Evolutionary conservation across 257 asterid species (phyloP), one percentile per base, ranked within the genome.

Genomic region (Voacanga thouarsii): DNA sequence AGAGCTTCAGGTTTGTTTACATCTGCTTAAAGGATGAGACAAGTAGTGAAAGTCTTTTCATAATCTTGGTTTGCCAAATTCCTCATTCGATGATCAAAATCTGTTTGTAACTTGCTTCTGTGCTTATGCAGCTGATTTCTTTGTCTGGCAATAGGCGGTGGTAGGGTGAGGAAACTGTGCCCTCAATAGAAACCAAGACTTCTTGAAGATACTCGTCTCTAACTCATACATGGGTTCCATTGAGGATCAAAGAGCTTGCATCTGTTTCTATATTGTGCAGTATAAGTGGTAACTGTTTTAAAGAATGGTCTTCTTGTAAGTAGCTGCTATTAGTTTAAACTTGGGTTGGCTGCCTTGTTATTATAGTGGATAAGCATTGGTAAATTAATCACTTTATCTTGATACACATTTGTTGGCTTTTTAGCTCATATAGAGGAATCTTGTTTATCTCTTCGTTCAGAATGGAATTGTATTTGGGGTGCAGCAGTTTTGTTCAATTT

Each of bases 121-220:
- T 57, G 24, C 64, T 45, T 39, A 51, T 82, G 88, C 89, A 85
- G 89, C 89, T 87, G 60, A 72, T 79, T 59, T 80, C 86, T 66
- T 82, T 82, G 75, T 85, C 88, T 41, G 87, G 84, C 15, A 49
- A 79, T 78, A 60, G 59, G 74, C 57, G 80, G 61, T n/a, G 66
- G 79, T 37, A 77, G 64, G 26, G 50, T 49, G 55, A 19, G 77
- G 64, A 71, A 51, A 18, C 55, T 60, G 18, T 15, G 24, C 70
- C 33, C 78, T 60, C 15, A 18, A 49, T 45, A n/a, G 60, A 18
- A 9, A 61, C 16, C 60, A 45, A 68, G 65, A 45, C 63, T n/a
- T 76, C 28, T 53, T 65, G 28, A 51, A 77, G 24, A 33, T 33
- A 71, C 50, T 77, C 21, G 19, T 14, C 44, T 50, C 61, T 37